phyloP scores from a whole-genome alignment of 1,139 yeast species.

The Pichia sp. region DNA sequence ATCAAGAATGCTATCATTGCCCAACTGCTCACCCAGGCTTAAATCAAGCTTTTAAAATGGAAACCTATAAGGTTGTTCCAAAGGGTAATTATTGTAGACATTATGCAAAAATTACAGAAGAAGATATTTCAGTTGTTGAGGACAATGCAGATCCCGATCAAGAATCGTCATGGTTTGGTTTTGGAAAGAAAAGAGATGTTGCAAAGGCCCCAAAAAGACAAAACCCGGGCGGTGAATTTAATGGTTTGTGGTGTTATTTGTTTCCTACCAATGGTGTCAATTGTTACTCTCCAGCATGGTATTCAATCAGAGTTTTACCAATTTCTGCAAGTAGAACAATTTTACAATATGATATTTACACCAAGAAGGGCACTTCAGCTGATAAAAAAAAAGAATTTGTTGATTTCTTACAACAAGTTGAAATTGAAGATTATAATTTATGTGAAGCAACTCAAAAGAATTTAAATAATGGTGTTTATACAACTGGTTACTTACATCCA shows the following conservation, averaged over 20 bases:
- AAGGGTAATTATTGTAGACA: slow-evolving; percentile 55
- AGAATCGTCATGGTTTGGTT: slow-evolving; percentile 46
- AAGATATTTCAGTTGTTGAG: slow-evolving; percentile 33
- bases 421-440: slow-evolving; percentile 52
- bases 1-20: slow-evolving; percentile 62
- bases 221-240: slow-evolving; percentile 54
- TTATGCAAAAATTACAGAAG: slow-evolving; percentile 50
- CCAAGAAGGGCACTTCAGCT: slow-evolving; percentile 51
- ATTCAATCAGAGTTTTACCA: slow-evolving; percentile 54
- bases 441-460: slow-evolving; percentile 55
- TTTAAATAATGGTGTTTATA: slow-evolving; percentile 52
- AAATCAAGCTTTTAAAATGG: slow-evolving; percentile 52
- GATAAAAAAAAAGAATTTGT: slow-evolving; percentile 52
- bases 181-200: slow-evolving; percentile 35
- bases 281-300: slow-evolving; percentile 64
- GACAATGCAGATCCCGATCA: slow-evolving; percentile 37
- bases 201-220: slow-evolving; percentile 21
- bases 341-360: slow-evolving; percentile 53
- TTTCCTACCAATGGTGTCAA: slow-evolving; percentile 55
- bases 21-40: slow-evolving; percentile 63
- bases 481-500: slow-evolving; percentile 54
- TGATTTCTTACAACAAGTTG: slow-evolving; percentile 55
- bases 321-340: slow-evolving; percentile 46
- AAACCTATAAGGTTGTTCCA: slow-evolving; percentile 58
- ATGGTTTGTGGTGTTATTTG: slow-evolving; percentile 56